Evolutionary conservation across 2,329 filamentous ascomycete species (phyloP), one percentile per base, ranked within the genome.

Genomic region (Erysiphe pulchra): DNA sequence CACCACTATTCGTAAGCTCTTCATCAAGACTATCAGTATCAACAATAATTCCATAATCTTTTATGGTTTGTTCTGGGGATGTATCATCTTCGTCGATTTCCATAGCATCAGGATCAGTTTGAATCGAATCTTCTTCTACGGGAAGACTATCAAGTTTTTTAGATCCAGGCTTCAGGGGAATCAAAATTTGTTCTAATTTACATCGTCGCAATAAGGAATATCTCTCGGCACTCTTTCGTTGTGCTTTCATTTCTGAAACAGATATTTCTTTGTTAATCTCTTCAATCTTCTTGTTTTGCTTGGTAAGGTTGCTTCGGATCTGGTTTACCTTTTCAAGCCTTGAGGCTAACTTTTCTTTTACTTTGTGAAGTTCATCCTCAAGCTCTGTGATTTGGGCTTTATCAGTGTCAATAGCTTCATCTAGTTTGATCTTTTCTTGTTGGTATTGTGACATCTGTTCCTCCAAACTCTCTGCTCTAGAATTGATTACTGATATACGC

Each of bases 41-140:
- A 45, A 93, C 73, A 47, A 83, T 76, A 52, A 98, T 93, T 46
- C 90, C 90, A 57, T 93, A 85, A 58, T 95, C 83, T 51, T 92
- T 77, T 50, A 87, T 70, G 34, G 75, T 71, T 45, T 77, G 71
- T 43, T 71, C 68, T 57, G 76, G 69, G 8, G 74, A 70, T 34
- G 77, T 76, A 6, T 65, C 73, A 4, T 64, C 73, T 46, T 81
- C 81, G 50, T 95, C 90, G 17, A 95, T 66, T 52, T 95, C 87
- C 86, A 95, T 94, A 2, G 80, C 79, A 57, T 94, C 85, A 1
- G 78, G 73, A 56, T 93, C 84, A 46, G 74, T 71, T 48, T 78
- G 76, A 7, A 83, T 65, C 38, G 92, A 64, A 50, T 77, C 71
- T 53, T 93, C 85, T 53, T 93, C 85, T 54, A 92, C 84, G 2